Percentiles rank a stretch among this genome's conserved stretches.
Evolutionary conservation across 345 rosid species (phyloP).

Genomic region (Arabis hirsuta): DNA sequence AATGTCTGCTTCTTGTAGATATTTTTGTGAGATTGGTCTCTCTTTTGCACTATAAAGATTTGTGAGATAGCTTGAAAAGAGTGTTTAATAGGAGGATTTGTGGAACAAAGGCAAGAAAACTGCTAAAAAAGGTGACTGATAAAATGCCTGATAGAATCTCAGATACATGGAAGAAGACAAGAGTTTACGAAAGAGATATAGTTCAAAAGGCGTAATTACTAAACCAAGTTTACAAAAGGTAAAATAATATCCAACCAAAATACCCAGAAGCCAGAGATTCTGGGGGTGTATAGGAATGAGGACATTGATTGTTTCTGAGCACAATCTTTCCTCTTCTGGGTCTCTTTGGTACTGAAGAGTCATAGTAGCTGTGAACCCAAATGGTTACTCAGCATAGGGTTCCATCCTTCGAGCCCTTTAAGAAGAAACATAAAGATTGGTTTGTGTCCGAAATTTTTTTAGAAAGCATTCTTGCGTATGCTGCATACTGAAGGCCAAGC

Average conservation of each 20-base stretch:
- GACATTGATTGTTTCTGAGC: constrained; percentile 2
- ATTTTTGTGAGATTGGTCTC: constrained; percentile 20
- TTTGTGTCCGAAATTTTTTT: constrained; percentile 64
- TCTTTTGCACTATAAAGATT: constrained; percentile 20
- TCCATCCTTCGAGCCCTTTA: constrained; percentile 70
- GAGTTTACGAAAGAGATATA: constrained; percentile 6
- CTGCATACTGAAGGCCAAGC: constrained; percentile 26
- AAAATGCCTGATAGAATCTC: constrained; percentile 16
- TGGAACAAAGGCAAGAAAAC: constrained; percentile 8
- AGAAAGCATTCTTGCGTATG: constrained; percentile 41
- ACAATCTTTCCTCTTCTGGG: constrained; percentile 4
- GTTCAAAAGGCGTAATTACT: background rate
- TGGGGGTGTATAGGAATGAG: background rate
- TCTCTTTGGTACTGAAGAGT: constrained; percentile 8
- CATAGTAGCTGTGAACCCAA: background rate
- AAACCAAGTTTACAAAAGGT: constrained; percentile 24
- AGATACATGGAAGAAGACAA: constrained; percentile 13
- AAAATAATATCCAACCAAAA: background rate
- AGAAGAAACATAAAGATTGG: constrained; percentile 70
- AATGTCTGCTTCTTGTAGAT: constrained; percentile 30
- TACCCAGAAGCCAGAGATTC: background rate
- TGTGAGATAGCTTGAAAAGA: constrained; percentile 15
- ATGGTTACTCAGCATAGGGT: constrained; percentile 46
- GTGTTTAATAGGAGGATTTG: constrained; percentile 11
- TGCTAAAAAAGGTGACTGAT: background rate